phyloP scores from a whole-genome alignment of 305 asterid species.

The Fraxinus dipetala region DNA sequence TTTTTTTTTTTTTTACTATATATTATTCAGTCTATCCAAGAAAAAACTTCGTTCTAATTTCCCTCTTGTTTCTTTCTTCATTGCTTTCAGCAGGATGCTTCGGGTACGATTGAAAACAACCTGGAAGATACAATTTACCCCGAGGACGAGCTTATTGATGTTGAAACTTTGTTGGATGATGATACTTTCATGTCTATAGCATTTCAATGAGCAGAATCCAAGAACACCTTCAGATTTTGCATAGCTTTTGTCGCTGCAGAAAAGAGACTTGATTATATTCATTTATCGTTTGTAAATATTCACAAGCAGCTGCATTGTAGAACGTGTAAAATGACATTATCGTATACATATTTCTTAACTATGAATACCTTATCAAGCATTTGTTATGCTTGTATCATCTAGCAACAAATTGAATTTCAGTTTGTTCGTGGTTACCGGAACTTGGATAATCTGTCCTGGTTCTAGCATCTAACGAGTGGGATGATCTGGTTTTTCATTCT shows the following conservation, averaged over 20 bases:
- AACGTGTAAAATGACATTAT: not conserved
- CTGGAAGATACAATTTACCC: slow-evolving; percentile 37
- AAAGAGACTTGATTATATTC: not conserved
- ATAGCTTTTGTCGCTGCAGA: not conserved
- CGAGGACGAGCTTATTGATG: slow-evolving; percentile 60
- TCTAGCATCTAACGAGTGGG: not conserved
- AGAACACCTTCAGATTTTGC: not conserved
- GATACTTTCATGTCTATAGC: slow-evolving; percentile 81
- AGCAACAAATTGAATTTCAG: not conserved
- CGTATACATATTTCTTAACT: not conserved
- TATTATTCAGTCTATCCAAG: not conserved
- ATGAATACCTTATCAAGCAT: not conserved
- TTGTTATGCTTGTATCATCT: not conserved
- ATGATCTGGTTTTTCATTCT: not conserved
- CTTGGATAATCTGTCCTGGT: not conserved
- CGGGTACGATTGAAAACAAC: slow-evolving; percentile 23
- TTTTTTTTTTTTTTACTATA: not conserved
- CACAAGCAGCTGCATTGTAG: not conserved
- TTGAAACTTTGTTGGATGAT: slow-evolving; percentile 60
- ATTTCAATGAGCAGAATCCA: slow-evolving; percentile 44
- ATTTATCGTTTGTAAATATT: not conserved
- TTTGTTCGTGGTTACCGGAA: not conserved
- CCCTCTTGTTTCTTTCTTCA: not conserved
- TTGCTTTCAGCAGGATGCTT: slow-evolving; percentile 41
- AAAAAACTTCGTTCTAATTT: not conserved